Conservation (phyloP, 179 eudicot genomes). For the Sideroxylon spinosum region DNA sequence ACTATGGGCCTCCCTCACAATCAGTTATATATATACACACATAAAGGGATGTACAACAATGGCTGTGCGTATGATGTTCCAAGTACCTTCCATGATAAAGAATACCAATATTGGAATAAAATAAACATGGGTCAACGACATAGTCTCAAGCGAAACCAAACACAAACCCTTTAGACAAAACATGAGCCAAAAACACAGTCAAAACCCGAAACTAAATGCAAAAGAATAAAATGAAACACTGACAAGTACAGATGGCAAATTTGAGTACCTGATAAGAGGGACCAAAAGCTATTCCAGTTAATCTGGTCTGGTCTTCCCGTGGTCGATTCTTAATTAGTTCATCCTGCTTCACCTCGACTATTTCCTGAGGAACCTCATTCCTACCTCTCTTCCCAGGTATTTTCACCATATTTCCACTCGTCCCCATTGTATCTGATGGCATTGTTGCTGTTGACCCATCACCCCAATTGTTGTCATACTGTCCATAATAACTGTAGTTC, state of each 20-base stretch:
- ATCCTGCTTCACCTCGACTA: constrained; percentile 90
- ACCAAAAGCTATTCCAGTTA: constrained; percentile 84
- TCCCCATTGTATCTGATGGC: constrained; percentile 24
- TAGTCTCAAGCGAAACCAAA: constrained; percentile 4
- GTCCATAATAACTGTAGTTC: constrained; percentile 24
- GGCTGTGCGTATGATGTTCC: neutral
- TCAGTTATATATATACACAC: neutral
- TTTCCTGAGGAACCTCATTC: constrained; percentile 49
- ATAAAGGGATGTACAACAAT: neutral
- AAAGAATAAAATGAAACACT: neutral
- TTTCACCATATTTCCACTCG: constrained; percentile 33
- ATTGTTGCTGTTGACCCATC: constrained; percentile 23
- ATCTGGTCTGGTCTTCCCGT: constrained; percentile 60
- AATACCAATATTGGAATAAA: neutral
- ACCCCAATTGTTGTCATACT: constrained; percentile 39
- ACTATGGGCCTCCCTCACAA: neutral
- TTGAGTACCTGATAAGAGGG: constrained; percentile 78
- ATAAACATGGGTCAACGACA: neutral
- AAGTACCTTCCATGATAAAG: neutral
- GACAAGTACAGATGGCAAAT: neutral
- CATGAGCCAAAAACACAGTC: too few relatives aligned
- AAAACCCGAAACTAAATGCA: constrained; percentile 2
- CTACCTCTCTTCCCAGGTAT: constrained; percentile 68
- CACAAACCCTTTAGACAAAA: too few relatives aligned
- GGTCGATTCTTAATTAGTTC: constrained; percentile 89